Base-by-base conservation (phyloP, 768 basidiomycete species). In the Amanita rubescens region DNA sequence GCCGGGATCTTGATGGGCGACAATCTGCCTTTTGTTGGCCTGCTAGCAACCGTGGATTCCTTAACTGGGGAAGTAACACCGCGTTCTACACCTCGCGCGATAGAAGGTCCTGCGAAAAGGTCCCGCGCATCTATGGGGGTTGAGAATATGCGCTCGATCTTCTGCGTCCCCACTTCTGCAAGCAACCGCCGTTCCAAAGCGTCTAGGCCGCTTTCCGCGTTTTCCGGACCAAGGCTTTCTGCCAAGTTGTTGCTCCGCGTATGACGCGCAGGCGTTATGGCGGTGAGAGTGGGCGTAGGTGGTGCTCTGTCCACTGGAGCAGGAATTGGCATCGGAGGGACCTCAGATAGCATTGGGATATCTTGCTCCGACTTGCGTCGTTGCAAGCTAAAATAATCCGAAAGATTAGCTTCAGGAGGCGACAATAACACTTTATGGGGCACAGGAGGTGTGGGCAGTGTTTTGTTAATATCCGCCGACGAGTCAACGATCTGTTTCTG, bases 151-250 rank as follows among this genome's bases (percentile, higher is more conserved):
- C 61, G 58, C 24, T 71, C 72, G 5, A 70, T 53, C 61, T 78
- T 78, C 47, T 82, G 74, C 17, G 87, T 90, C 24, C 88, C 88
- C 6, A 90, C 87, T 60, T 90, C 81, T 0, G 79, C 81, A 0
- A 85, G 66, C 3, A 91, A 69, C 49, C 81, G 72, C 45, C 79
- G 72, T 62, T 91, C 88, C 6, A 91, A 68, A 3, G 82, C 87
- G 57, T 91, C 87, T 3, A 91, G 68, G 8, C 87, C 87, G 47
- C 73, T 81, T 59, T 79, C 80, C 19, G 19, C 22, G 5, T 20
- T 32, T 15, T n/a, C 47, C 27, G 24, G 35, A 9, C n/a, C 54
- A 4, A 22, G 30, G 30, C 52, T 60, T 57, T 38, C 56, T 51
- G 47, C 59, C 53, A 59, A 43, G 51, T 55, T n/a, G n/a, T n/a